phyloP scores from a whole-genome alignment of 345 rosid species.

The Eucalyptus grandis region DNA sequence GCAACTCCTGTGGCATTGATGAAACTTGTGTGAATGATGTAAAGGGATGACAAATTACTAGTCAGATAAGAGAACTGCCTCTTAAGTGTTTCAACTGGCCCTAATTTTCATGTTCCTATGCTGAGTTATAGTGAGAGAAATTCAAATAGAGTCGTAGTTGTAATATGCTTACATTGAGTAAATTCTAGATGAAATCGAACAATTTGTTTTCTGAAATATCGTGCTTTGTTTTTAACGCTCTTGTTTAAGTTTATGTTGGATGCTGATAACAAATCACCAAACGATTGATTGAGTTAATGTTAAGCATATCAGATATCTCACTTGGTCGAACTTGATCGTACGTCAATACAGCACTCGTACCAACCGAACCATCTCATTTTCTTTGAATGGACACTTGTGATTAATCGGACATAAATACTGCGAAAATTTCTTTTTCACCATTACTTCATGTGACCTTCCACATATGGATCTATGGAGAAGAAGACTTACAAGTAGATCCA shows the following conservation, averaged over 20 bases:
- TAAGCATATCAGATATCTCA: neutral
- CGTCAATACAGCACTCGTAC: neutral
- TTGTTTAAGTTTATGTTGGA: neutral
- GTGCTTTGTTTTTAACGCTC: neutral
- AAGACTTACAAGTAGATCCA: neutral
- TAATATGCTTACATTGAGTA: neutral
- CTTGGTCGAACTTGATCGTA: neutral
- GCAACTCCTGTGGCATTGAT: constrained; percentile 46
- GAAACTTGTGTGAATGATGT: neutral
- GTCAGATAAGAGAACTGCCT: neutral
- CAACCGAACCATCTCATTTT: neutral
- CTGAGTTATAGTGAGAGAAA: neutral
- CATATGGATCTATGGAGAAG: neutral
- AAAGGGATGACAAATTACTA: neutral
- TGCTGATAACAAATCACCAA: neutral
- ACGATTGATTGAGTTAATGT: neutral
- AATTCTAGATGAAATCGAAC: neutral
- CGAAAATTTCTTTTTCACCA: neutral
- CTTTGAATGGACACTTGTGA: neutral
- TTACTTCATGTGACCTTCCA: neutral
- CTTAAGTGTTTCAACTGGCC: neutral
- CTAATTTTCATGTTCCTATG: neutral
- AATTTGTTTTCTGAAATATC: neutral
- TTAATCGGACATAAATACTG: neutral
- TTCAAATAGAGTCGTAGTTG: neutral